Conservation (phyloP, 2,329 filamentous ascomycete genomes). For the Arthrobotrys musiformis region DNA sequence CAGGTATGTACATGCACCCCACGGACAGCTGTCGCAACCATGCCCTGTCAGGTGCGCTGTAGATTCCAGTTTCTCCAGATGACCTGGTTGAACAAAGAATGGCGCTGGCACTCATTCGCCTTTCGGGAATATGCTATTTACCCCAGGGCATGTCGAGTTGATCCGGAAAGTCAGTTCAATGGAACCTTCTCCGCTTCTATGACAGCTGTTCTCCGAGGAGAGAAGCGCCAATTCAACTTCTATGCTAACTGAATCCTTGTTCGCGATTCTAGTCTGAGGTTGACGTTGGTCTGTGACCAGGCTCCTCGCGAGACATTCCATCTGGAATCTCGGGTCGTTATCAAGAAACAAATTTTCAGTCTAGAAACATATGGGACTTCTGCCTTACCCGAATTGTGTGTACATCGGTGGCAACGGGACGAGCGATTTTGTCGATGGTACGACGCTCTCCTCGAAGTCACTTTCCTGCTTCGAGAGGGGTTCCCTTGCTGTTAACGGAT, state of each 20-base stretch:
- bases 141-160: constrained; percentile 13
- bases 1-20: constrained; percentile 24
- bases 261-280: background rate
- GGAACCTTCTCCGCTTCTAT: background rate
- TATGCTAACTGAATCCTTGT: background rate
- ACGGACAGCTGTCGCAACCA: constrained; percentile 24
- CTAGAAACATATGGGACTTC: constrained; percentile 20
- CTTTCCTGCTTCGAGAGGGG: constrained; percentile 44
- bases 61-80: constrained; percentile 34
- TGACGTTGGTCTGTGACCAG: constrained; percentile 2
- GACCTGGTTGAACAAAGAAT: constrained; percentile 37
- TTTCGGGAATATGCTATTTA: constrained; percentile 21
- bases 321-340: constrained; percentile 32
- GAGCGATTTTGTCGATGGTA: constrained; percentile 54
- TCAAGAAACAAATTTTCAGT: constrained; percentile 28
- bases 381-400: constrained; percentile 31
- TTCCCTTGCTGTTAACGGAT: constrained; percentile 19
- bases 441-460: constrained; percentile 16
- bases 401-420: constrained; percentile 48
- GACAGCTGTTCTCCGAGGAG: background rate
- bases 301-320: constrained; percentile 7
- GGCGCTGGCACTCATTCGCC: constrained; percentile 4
- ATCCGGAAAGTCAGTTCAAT: constrained; percentile 13
- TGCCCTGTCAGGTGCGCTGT: constrained; percentile 40
- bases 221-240: background rate